Base-by-base conservation (phyloP, 805 yeast species). In the Teunomyces kruisii region DNA sequence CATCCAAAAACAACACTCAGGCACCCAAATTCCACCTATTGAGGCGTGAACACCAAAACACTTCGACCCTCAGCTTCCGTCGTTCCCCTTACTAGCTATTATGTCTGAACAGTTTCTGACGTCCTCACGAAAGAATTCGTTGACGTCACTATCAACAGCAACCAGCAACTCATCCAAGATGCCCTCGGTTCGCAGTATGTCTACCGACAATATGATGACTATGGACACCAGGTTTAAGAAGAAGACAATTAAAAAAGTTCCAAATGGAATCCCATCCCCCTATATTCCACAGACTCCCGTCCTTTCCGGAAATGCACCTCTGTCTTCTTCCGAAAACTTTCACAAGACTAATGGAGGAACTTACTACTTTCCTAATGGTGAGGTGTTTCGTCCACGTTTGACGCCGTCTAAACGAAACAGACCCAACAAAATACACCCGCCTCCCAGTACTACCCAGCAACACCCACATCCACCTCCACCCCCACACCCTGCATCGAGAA, bases 301-400 rank as follows among this genome's bases (percentile, higher is more conserved):
- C 4, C 31, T 14, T 9, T n/a, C 36, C 12, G 31, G 17, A 14
- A 33, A 41, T 13, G 22, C 35, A 15, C 29, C 28, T 12, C 22
- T 29, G n/a, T 17, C 40, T n/a, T 36, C 45, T 9, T 32, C 45
- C 19, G 48, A 48, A 16, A 42, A 14, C 13, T 48, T 45, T 13
- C 51, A 48, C 28, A 56, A 52, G 42, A 44, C 50, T 9, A 42
- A 45, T 42, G 44, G 42, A 14, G 62, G 70, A 9, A 48, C 67
- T 12, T 72, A 61, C 52, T 70, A 64, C 49, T 78, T 78, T 54
- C 81, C 81, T 12, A 77, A 78, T 55, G 83, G 83, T 40, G 83
- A 78, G 53, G 67, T 76, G 2, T 78, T 77, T 56, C 60, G 75
- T 29, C 81, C 81, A 1, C 56, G 81, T 32, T 58, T 55, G 36